Evolutionary conservation across 257 asterid genomes (phyloP).

Genomic region (Plantago major): DNA sequence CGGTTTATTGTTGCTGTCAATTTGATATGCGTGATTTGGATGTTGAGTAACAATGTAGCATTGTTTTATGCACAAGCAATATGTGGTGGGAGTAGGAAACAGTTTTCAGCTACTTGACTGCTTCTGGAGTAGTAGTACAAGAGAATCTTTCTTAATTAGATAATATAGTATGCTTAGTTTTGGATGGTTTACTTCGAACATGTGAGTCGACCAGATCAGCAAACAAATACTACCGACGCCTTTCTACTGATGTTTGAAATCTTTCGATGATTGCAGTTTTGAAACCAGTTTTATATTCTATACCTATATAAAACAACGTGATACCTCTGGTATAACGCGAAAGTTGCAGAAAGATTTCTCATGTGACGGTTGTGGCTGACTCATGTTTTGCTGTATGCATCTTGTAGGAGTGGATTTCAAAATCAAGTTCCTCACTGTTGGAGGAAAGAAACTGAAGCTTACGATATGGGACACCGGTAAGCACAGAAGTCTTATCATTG

Average conservation of each 20-base stretch:
- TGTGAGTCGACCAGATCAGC: no score
- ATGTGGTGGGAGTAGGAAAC: background rate
- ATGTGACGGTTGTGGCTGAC: background rate
- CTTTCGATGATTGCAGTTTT: no score
- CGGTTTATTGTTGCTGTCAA: background rate
- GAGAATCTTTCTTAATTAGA: no score
- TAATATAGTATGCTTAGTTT: no score
- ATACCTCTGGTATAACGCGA: no score
- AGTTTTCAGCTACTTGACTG: no score
- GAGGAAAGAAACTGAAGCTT: slow-evolving; percentile 78
- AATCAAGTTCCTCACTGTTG: slow-evolving; percentile 75
- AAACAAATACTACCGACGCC: no score
- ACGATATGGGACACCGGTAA: slow-evolving; percentile 94
- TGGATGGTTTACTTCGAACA: no score
- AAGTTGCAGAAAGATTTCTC: background rate
- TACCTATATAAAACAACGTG: no score
- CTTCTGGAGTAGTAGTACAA: no score
- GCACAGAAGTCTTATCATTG: background rate
- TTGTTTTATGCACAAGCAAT: slow-evolving; percentile 2
- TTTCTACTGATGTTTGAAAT: no score
- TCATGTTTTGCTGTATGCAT: slow-evolving; percentile 1
- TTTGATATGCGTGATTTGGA: slow-evolving; percentile 19
- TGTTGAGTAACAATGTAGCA: slow-evolving; percentile 19
- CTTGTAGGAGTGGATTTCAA: slow-evolving; percentile 83
- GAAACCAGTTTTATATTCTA: no score